Base-by-base conservation (phyloP, 345 rosid species). In the Hibiscus tridactylites region DNA sequence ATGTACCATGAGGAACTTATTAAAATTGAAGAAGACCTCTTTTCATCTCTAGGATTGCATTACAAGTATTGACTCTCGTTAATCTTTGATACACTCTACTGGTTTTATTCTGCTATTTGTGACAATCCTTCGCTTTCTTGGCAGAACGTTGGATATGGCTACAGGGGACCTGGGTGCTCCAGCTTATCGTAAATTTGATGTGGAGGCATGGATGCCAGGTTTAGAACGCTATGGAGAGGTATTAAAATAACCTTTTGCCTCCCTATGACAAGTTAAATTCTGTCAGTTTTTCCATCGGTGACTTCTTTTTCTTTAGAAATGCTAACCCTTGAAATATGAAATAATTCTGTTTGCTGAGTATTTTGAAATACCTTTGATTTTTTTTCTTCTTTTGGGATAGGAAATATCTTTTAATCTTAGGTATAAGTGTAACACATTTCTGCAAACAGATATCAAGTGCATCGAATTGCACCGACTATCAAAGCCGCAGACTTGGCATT, bases 151-250 rank as follows among this genome's bases (percentile, higher is more conserved):
- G 77, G 97, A 94, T 78, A 94, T 94, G 97, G 96, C 96, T 59
- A 81, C 96, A 1, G 90, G 78, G n/a, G 98, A 94, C 79, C 62
- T 91, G 72, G 98, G 98, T 7, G 91, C 98, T 26, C 98, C 98
- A 52, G 96, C 98, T 57, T 94, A 86, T 71, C 95, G 96, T 31
- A 94, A 94, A 77, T 94, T 84, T 79, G 98, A 94, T 80, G 87
- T 91, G 77, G 98, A 94, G 78, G 97, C 97, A 75, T 94, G 98
- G 98, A 94, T 94, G 97, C 97, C 98, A 5, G 96, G 98, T 74
- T 82, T 93, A 65, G 98, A 91, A 64, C 82, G 96, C 7, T 94
- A 81, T 61, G 98, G 98, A 17, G 97, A 94, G 97, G 98, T 94
- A 84, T 71, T 21, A 39, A 28, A 28, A 66, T 49, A 68, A 47